Conservation (phyloP, 2,329 filamentous ascomycete genomes). For the Talaromyces sp. region DNA sequence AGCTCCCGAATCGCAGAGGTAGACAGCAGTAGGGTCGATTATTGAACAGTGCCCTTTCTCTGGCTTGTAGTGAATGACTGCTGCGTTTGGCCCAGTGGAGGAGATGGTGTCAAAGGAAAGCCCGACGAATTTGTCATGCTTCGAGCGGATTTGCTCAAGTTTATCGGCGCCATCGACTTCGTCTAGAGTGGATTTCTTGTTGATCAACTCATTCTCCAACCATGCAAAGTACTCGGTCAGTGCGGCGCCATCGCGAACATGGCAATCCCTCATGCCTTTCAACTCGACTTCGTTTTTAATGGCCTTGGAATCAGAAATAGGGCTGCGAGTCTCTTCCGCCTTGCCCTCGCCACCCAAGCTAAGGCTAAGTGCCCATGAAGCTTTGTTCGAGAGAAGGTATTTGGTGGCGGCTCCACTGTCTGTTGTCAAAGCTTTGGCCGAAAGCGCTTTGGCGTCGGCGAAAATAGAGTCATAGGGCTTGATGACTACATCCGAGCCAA, state of each 20-base stretch:
- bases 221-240: slow-evolving; percentile 91
- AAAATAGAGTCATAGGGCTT: slow-evolving; percentile 82
- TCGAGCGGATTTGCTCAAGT: slow-evolving; percentile 59
- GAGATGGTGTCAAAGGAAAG: slow-evolving; percentile 95
- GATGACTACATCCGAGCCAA: slow-evolving; percentile 64
- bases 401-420: slow-evolving; percentile 47
- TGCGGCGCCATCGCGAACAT: slow-evolving; percentile 87
- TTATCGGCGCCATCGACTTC: slow-evolving; percentile 92
- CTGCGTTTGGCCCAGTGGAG: slow-evolving; percentile 85
- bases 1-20: slow-evolving; percentile 95
- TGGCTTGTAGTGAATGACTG: slow-evolving; percentile 92
- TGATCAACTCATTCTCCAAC: slow-evolving; percentile 82
- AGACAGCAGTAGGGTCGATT: slow-evolving; percentile 80
- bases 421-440: slow-evolving; percentile 31
- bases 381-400: slow-evolving; percentile 80
- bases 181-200: slow-evolving; percentile 68
- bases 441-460: slow-evolving; percentile 64
- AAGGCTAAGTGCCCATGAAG: slow-evolving; percentile 87
- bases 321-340: slow-evolving; percentile 82
- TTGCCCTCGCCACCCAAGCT: slow-evolving; percentile 78
- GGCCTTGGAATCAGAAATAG: slow-evolving; percentile 84
- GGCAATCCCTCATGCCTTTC: slow-evolving; percentile 88
- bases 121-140: slow-evolving; percentile 72
- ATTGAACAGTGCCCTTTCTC: slow-evolving; percentile 73
- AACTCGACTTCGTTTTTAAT: slow-evolving; percentile 89